These are phyloP conservation scores for Drosera capensis DNA, from an alignment of 148 eudicot species.

Conservation along the genomic window DNA sequence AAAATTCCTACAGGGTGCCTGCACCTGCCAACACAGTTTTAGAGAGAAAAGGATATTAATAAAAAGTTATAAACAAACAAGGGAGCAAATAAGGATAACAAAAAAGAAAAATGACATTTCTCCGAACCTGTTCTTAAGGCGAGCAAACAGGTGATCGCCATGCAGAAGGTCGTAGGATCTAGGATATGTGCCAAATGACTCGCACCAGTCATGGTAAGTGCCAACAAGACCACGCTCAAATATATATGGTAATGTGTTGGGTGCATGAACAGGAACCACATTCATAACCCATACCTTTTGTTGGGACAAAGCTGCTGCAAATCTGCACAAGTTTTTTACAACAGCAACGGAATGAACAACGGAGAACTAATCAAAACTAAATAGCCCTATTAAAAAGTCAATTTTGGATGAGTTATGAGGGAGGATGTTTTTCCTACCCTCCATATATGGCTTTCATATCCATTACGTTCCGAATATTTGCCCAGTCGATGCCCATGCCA, in stretches of 20 bases:
- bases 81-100: neutral
- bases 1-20: conserved; percentile 61
- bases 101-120: neutral
- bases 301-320: conserved; percentile 81
- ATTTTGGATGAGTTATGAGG: neutral
- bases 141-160: conserved; percentile 92
- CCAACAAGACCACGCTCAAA: conserved; percentile 92
- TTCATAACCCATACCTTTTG: conserved; percentile 93
- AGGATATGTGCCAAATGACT: conserved; percentile 87
- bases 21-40: conserved; percentile 40
- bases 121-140: conserved; percentile 71
- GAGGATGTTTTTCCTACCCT: conserved; percentile 75
- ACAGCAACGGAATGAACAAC: neutral
- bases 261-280: conserved; percentile 84
- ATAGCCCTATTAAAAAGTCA: neutral
- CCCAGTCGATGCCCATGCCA: conserved; percentile 88
- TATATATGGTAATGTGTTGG: conserved; percentile 82
- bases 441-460: conserved; percentile 94
- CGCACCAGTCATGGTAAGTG: conserved; percentile 95
- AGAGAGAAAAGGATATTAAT: neutral
- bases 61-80: neutral
- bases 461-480: conserved; percentile 74
- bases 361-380: neutral
- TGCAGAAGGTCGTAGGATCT: conserved; percentile 93
- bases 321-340: conserved; percentile 27